Conservation (phyloP, 202 grass and related monocot genomes). For the Dendrocalamus latiflorus region DNA sequence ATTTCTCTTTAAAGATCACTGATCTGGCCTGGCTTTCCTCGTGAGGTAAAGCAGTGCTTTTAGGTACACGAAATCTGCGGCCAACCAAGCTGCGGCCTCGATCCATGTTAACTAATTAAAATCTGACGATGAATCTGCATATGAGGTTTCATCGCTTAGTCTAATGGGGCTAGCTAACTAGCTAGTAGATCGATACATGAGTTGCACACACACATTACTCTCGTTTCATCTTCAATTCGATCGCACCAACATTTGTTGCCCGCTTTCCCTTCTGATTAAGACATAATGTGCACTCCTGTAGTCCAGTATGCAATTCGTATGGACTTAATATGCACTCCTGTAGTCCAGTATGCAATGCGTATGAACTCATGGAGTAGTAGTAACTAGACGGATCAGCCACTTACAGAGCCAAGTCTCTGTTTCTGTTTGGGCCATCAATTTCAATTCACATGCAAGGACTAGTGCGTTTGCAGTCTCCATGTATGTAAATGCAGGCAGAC, state of each 20-base stretch:
- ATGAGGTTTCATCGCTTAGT: too few species aligned
- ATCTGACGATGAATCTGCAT: too few species aligned
- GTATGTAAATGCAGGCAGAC: not conserved
- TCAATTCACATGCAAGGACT: not conserved
- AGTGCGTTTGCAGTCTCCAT: not conserved
- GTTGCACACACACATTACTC: not conserved
- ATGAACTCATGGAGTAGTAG: too few species aligned
- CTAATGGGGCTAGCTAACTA: too few species aligned
- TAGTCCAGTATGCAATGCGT: too few species aligned
- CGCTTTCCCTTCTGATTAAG: not conserved
- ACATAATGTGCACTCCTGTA: not conserved
- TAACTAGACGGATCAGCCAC: too few species aligned
- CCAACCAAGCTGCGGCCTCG: not conserved
- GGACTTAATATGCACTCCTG: too few species aligned
- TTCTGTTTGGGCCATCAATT: not conserved
- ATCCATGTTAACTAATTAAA: not conserved
- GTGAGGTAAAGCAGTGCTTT: constrained; percentile 2
- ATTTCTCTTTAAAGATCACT: not conserved
- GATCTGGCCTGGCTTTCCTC: not conserved
- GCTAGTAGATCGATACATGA: not conserved
- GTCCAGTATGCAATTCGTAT: too few species aligned
- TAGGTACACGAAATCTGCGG: not conserved
- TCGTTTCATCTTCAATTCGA: too few species aligned
- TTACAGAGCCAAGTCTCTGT: not conserved
- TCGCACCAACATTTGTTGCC: not conserved